Base-by-base conservation (phyloP, 768 basidiomycete genomes). In the Podaxis rugospora region DNA sequence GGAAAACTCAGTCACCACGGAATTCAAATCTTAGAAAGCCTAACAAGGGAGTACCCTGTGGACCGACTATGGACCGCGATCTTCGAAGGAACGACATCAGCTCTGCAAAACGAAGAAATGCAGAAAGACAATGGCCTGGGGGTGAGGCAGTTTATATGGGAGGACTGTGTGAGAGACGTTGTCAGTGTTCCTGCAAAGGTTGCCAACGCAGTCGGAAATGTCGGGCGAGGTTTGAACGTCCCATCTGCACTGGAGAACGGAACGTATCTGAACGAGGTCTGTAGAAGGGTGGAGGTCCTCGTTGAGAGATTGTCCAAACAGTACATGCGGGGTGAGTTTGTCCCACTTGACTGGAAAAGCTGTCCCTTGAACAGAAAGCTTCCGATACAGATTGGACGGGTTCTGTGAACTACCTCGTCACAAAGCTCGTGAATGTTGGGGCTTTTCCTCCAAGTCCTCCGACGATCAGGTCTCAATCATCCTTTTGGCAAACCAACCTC, bases 101-200 rank as follows among this genome's bases (percentile, higher is more conserved):
- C 47, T 23, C 21, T 11, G n/a, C n/a, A 32, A 9, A 60, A 49
- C 32, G 28, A 6, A 18, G 51, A 25, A 21, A 35, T 28, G 46
- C 28, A 7, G 51, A 66, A 53, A 36, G 65, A 58, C 16, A 46
- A 57, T 5, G 69, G 74, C 52, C 65, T 63, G 1, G 62, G 64
- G 27, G 72, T 71, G 60, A 70, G 69, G 42, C 73, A 70, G 35
- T 66, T 81, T 21, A 66, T 68, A 49, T 97, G 95, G 95, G 89
- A 92, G 64, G 89, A 93, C 65, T 85, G 81, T 64, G 83, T 95
- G 23, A 83, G 83, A 35, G 80, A 83, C 61, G 56, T 87, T 1
- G 77, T 87, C 53, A 78, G 83, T 14, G 72, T 95, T 6, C 93
- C 95, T 36, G 76, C 78, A n/a, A 93, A 86, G 71, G 84, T 90